Percentiles rank a stretch among this genome's conserved stretches.
phyloP scores from a whole-genome alignment of 1,284 basidiomycete genomes.

The Heterobasidion occidentale region DNA sequence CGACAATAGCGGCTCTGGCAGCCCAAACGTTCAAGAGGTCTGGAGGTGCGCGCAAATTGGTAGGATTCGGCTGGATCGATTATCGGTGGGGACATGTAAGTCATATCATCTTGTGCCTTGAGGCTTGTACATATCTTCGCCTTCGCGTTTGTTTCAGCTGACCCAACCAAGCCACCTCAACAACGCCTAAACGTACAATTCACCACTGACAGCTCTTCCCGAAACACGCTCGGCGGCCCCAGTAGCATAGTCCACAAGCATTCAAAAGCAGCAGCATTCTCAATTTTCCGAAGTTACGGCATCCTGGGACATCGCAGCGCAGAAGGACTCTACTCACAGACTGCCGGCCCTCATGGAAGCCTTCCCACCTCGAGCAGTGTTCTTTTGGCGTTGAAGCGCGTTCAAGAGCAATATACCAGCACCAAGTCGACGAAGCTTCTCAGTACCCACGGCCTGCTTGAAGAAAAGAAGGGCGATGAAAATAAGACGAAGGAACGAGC shows the following conservation, averaged over 20 bases:
- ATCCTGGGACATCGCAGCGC: slow-evolving; percentile 20
- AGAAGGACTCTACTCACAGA: slow-evolving; percentile 1
- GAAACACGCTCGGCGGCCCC: slow-evolving; percentile 43
- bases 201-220: slow-evolving; percentile 35
- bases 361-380: slow-evolving; percentile 40
- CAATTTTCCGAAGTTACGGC: slow-evolving; percentile 58
- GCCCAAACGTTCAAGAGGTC: slow-evolving; percentile 39
- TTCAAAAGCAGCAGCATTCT: slow-evolving; percentile 67
- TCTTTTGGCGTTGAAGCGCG: slow-evolving; percentile 59
- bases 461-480: slow-evolving; percentile 25
- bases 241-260: slow-evolving; percentile 69
- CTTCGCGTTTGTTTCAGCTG: slow-evolving; percentile 19
- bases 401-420: slow-evolving; percentile 70
- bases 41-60: slow-evolving; percentile 66
- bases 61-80: slow-evolving; percentile 51
- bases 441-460: slow-evolving; percentile 57
- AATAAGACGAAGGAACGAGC: slow-evolving; percentile 6
- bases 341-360: slow-evolving; percentile 6
- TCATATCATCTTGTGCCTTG: slow-evolving; percentile 11
- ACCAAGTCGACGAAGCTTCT: slow-evolving; percentile 68
- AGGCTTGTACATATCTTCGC: slow-evolving; percentile 4
- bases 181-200: slow-evolving; percentile 58
- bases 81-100: slow-evolving; percentile 36
- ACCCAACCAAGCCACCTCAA: slow-evolving; percentile 50
- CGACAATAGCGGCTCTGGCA: not conserved